Evolutionary conservation across 2,329 filamentous ascomycete genomes (phyloP).

Genomic region (Alternaria atra): DNA sequence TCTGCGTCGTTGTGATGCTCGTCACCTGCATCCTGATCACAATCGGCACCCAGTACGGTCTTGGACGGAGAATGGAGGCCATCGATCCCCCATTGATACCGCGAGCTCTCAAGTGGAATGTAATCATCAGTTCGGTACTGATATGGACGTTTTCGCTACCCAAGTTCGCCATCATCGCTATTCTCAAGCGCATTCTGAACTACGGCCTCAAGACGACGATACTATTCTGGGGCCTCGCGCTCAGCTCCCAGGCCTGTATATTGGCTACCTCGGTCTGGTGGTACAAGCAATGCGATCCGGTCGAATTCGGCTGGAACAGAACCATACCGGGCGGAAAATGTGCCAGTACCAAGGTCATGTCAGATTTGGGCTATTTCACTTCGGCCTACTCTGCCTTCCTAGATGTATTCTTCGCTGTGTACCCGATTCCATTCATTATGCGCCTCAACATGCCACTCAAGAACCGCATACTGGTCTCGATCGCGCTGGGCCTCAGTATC

Average conservation of each 20-base stretch:
- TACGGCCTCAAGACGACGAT: constrained; percentile 9
- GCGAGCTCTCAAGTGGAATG: constrained; percentile 10
- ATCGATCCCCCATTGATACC: constrained; percentile 2
- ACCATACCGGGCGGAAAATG: background rate
- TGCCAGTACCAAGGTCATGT: constrained; percentile 2
- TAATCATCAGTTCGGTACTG: constrained; percentile 8
- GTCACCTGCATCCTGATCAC: constrained; percentile 6
- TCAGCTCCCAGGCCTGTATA: constrained; percentile 10
- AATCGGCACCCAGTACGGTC: constrained; percentile 11
- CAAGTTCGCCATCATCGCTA: constrained; percentile 11
- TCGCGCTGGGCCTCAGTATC: background rate
- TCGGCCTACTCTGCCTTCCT: constrained; percentile 2
- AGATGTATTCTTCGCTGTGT: background rate
- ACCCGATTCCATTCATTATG: background rate
- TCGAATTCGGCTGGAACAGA: background rate
- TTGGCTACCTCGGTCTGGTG: constrained; percentile 6
- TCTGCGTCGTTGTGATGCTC: constrained; percentile 1
- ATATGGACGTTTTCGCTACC: constrained; percentile 11
- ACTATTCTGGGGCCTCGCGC: constrained; percentile 6
- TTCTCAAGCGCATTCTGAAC: constrained; percentile 6
- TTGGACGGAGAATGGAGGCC: constrained; percentile 1
- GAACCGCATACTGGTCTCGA: background rate
- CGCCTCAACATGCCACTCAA: background rate
- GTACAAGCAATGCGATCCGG: constrained; percentile 10
- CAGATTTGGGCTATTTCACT: constrained; percentile 1